Evolutionary conservation across 306 rosid species (phyloP).

Genomic region (Hippophae rhamnoides): DNA sequence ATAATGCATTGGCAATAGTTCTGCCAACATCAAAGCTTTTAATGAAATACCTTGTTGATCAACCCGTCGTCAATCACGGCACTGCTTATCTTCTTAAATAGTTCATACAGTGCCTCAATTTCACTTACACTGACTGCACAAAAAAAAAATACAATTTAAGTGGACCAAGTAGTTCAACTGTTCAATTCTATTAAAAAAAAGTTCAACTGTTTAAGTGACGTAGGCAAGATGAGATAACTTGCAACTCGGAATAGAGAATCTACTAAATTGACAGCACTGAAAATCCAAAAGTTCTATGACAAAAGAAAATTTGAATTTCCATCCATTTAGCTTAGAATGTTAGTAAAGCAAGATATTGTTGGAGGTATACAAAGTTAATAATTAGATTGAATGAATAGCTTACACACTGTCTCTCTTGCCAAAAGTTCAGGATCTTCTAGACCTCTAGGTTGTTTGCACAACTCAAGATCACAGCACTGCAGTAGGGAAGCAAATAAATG

Average conservation of each 20-base stretch:
- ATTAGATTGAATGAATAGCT: slow-evolving; percentile 18
- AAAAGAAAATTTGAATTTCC: slow-evolving; percentile 4
- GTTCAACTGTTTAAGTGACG: background rate
- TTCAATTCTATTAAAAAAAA: background rate
- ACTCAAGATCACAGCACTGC: slow-evolving; percentile 67
- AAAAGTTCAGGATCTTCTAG: slow-evolving; percentile 84
- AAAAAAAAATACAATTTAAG: slow-evolving; percentile 1
- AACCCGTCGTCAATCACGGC: slow-evolving; percentile 93
- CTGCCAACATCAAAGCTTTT: slow-evolving; percentile 7
- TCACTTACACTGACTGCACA: slow-evolving; percentile 93
- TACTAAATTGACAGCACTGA: background rate
- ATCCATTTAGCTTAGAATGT: slow-evolving; percentile 1
- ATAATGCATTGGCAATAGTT: background rate
- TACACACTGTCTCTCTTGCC: slow-evolving; percentile 95
- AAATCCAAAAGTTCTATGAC: background rate
- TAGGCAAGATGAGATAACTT: too few relatives aligned
- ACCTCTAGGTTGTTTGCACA: slow-evolving; percentile 66
- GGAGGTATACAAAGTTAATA: slow-evolving; percentile 1
- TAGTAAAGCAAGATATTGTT: background rate
- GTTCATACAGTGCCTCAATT: slow-evolving; percentile 95
- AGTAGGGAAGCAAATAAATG: slow-evolving; percentile 49
- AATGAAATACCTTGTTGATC: slow-evolving; percentile 72
- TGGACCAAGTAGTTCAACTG: background rate
- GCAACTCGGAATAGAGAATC: too few relatives aligned
- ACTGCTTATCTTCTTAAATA: slow-evolving; percentile 94